A percentile compares a stretch with the other conserved stretches of the same genome.
These are phyloP conservation scores for Blastocystis sp. DNA, from an alignment of 352 stramenopile species.

Conservation along the genomic window DNA sequence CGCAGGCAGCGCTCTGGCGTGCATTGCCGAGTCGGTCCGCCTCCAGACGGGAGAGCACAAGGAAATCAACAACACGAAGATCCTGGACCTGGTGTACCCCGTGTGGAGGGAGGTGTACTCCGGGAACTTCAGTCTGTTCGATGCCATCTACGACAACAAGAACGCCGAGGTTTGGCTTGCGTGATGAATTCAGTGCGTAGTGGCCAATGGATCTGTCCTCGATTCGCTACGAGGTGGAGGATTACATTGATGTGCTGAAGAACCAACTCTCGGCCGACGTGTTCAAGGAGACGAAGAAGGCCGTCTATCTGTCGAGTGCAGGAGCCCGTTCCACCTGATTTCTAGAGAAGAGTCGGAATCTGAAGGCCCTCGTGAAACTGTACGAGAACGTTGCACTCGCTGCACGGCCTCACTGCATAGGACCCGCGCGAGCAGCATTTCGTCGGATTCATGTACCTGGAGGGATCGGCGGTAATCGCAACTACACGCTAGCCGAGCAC, in stretches of 20 bases:
- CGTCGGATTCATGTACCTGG: constrained; percentile 54
- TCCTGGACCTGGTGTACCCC: constrained; percentile 10
- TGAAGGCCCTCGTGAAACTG: constrained; percentile 2
- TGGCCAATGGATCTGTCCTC: constrained; percentile 41
- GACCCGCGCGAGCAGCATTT: constrained; percentile 43
- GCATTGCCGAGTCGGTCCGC: not conserved
- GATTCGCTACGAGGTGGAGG: constrained; percentile 19
- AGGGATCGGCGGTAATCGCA: constrained; percentile 22
- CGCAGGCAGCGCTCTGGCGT: not conserved
- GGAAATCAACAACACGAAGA: not conserved
- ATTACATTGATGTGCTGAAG: constrained; percentile 52
- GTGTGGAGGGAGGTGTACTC: not conserved
- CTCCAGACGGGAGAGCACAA: constrained; percentile 31
- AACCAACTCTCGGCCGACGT: not conserved
- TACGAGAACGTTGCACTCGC: not conserved
- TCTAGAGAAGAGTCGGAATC: constrained; percentile 42
- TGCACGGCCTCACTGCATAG: not conserved
- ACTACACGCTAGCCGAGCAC: constrained; percentile 23
- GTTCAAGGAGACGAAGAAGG: not conserved
- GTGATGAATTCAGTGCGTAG: not conserved
- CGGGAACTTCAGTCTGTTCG: constrained; percentile 32
- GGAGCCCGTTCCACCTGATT: not conserved
- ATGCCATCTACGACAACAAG: constrained; percentile 8
- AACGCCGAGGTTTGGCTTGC: not conserved
- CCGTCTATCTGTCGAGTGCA: constrained; percentile 17